A percentile compares a stretch with the other conserved stretches of the same genome.
Conservation (phyloP, 2,329 filamentous ascomycete genomes). For the Hymenoscyphus fructigenus region DNA sequence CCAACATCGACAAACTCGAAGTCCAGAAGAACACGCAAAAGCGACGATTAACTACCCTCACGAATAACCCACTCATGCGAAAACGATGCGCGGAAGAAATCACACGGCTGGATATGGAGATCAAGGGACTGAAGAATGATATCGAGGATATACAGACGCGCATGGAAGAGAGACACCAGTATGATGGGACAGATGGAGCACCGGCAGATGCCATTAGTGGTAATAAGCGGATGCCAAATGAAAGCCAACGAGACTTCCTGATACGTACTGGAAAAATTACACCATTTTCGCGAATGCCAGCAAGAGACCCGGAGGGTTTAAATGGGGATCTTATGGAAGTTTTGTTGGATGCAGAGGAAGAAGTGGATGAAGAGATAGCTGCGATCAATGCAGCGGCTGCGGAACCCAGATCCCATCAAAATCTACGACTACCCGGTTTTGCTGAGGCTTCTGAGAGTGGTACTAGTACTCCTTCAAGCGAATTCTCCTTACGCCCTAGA, state of each 20-base stretch:
- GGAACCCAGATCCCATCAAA: constrained; percentile 64
- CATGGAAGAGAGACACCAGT: constrained; percentile 71
- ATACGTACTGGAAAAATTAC: constrained; percentile 98
- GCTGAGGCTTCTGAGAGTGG: constrained; percentile 47
- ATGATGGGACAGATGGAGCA: constrained; percentile 46
- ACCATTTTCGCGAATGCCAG: constrained; percentile 74
- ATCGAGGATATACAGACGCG: constrained; percentile 77
- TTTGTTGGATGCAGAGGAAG: constrained; percentile 78
- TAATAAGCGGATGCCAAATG: constrained; percentile 68
- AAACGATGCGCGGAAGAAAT: constrained; percentile 44
- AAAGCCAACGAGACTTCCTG: constrained; percentile 83
- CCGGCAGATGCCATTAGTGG: constrained; percentile 46
- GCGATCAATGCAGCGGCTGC: constrained; percentile 45
- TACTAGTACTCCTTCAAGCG: constrained; percentile 42
- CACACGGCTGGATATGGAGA: constrained; percentile 28
- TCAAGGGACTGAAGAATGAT: constrained; percentile 61
- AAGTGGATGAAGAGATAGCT: constrained; percentile 45
- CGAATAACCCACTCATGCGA: constrained; percentile 48
- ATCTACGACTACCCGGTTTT: constrained; percentile 73
- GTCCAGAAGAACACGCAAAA: constrained; percentile 61
- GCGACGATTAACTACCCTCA: constrained; percentile 55
- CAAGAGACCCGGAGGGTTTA: constrained; percentile 54
- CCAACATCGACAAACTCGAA: constrained; percentile 58
- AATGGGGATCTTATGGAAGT: constrained; percentile 73
- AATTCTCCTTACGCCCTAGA: constrained; percentile 58